Evolutionary conservation across 306 rosid species (phyloP), one percentile per base, ranked within the genome.

Genomic region (Inga laurina): DNA sequence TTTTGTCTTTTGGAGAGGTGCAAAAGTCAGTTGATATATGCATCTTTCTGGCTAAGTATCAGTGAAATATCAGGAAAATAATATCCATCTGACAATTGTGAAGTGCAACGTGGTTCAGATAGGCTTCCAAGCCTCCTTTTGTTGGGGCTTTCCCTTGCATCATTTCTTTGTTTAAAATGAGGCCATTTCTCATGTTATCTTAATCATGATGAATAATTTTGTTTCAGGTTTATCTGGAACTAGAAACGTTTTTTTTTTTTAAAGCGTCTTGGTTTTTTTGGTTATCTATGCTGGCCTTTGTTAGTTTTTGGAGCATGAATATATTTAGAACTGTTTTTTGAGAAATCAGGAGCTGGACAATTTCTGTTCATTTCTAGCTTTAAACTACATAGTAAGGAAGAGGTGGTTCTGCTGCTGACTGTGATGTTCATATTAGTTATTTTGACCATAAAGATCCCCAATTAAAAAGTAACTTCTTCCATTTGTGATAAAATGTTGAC

Each of bases 111-210:
- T 72, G 82, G 75, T 43, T 37, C 81, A 64, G 57, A 49, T 57
- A 75, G 30, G 75, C 81, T 68, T 75, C 41, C 73, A 7, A 8
- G 27, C 77, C 80, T 72, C 35, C 34, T 68, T 83, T 76, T 83
- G 46, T 75, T 39, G 15, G 22, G 52, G 37, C 51, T 78, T 52
- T 85, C 78, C 34, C 32, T 44, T 81, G 51, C n/a, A 7, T 34
- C 22, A 21, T 34, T 49, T 69, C 64, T 79, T 72, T 45, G 22
- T 24, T 68, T 70, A 21, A 52, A 22, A 44, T 15, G 4, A 21
- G 19, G 67, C 78, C 61, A 24, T 69, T 68, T 54, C 68, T 79
- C 41, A 8, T 35, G 16, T 72, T 34, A 35, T 73, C 49, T 77
- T 73, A 65, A 54, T 13, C 19, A 65, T 45, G 77, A 39, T 34